Evolutionary conservation across 108 stramenopile genomes (phyloP), one percentile per base, ranked within the genome.

Genomic region (Skeletonema grethae): DNA sequence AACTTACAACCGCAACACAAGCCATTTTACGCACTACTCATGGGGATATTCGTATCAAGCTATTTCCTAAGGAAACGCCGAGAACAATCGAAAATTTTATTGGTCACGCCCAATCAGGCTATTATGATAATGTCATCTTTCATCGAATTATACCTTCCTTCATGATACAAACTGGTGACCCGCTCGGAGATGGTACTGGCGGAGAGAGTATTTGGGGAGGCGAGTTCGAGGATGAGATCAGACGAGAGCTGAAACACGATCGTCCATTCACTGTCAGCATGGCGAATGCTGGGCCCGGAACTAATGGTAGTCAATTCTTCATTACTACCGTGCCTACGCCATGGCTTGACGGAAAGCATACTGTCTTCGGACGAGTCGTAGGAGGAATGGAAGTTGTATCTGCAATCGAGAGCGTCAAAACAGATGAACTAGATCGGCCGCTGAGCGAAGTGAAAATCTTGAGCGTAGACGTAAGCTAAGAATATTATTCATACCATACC

Each of bases 161-260:
- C 76, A 99, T 99, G 98, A 62, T 99, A 50, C 98, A 99, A 75
- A 98, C 97, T 5, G 98, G 99, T 12, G 98, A 99, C 73, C 99
- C 99, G 0, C 74, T 97, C 22, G 99, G 99, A 18, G 97, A 99
- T 76, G 99, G 99, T n/a, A 99, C 99, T 7, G 99, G 99, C 20
- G 99, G 99, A 32, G 99, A 99, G 88, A 87, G 84, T 55, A 97
- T 99, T 53, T 99, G 99, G 99, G 98, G 98, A 22, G 98, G 98
- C 18, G 97, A 98, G 67, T 99, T 99, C 72, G 96, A 98, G 72
- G 99, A 99, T 83, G 99, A 99, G 70, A 95, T 99, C 77, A 86
- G 91, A 31, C 82, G 93, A 56, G 85, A 88, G 45, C 82, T 80
- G 22, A 15, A 75, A 2, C 70, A 82, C 18, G 69, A 99, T 71